phyloP scores from a whole-genome alignment of 148 eudicot genomes.

The Amaranthus hypochondriacus region DNA sequence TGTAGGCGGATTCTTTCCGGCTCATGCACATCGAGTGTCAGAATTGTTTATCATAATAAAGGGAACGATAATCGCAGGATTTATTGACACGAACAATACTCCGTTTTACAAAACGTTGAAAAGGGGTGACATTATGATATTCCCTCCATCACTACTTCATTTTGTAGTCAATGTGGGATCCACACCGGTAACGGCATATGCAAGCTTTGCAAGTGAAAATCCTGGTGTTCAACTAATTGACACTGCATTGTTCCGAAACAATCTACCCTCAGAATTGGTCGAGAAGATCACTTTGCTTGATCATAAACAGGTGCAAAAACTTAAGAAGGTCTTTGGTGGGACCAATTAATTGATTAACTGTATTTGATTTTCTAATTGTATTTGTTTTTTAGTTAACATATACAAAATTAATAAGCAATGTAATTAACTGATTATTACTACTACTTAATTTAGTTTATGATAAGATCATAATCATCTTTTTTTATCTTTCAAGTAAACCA shows the following conservation, averaged over 20 bases:
- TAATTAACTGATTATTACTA: too few relatives aligned
- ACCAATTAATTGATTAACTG: not conserved
- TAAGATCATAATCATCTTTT: too few relatives aligned
- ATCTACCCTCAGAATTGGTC: not conserved
- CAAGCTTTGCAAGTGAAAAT: not conserved
- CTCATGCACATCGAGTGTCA: slow-evolving; percentile 7
- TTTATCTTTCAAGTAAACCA: too few relatives aligned
- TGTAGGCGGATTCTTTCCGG: not conserved
- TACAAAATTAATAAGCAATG: too few relatives aligned
- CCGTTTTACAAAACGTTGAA: not conserved
- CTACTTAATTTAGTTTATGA: too few relatives aligned
- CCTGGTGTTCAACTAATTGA: not conserved
- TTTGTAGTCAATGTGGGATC: slow-evolving; percentile 2
- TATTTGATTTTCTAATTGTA: too few relatives aligned
- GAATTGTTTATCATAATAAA: not conserved
- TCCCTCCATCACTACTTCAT: slow-evolving; percentile 3
- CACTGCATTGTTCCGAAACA: not conserved
- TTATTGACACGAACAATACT: slow-evolving; percentile 2
- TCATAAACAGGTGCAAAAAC: not conserved
- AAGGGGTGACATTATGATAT: slow-evolving; percentile 4
- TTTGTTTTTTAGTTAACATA: too few relatives aligned
- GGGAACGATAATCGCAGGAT: slow-evolving; percentile 6
- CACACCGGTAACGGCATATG: not conserved
- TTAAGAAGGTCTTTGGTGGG: slow-evolving; percentile 1
- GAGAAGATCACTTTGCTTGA: slow-evolving; percentile 13